phyloP scores from a whole-genome alignment of 1,284 basidiomycete genomes.

The Rhodotorula sp. region DNA sequence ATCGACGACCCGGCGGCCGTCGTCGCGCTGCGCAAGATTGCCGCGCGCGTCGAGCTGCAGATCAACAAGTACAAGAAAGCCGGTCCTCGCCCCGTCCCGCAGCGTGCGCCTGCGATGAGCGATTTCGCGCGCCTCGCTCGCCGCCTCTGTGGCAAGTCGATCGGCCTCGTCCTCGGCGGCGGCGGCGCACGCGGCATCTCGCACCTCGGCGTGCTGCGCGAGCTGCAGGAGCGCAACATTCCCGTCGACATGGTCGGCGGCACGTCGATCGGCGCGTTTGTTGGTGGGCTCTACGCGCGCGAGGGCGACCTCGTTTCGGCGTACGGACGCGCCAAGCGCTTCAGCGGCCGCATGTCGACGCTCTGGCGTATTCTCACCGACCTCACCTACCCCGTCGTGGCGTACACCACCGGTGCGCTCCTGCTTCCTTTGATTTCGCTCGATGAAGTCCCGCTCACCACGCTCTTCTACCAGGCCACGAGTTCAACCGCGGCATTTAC shows the following conservation, averaged over 20 bases:
- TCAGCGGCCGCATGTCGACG: slow-evolving; percentile 86
- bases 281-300: slow-evolving; percentile 94
- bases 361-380: slow-evolving; percentile 94
- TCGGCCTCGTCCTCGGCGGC: slow-evolving; percentile 92
- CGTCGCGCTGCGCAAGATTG: slow-evolving; percentile 71
- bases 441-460: neutral
- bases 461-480: slow-evolving; percentile 66
- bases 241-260: slow-evolving; percentile 82
- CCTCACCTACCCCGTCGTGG: slow-evolving; percentile 94
- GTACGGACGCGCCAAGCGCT: slow-evolving; percentile 83
- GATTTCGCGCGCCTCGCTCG: slow-evolving; percentile 93
- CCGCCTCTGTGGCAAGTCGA: slow-evolving; percentile 86
- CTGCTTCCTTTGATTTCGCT: no score
- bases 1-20: slow-evolving; percentile 84
- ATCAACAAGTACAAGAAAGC: slow-evolving; percentile 70
- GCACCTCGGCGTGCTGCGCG: slow-evolving; percentile 86
- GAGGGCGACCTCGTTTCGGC: slow-evolving; percentile 89
- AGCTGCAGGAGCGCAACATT: slow-evolving; percentile 86
- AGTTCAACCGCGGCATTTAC: slow-evolving; percentile 78
- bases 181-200: slow-evolving; percentile 94
- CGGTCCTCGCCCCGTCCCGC: slow-evolving; percentile 61
- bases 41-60: slow-evolving; percentile 83
- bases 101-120: slow-evolving; percentile 69
- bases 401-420: slow-evolving; percentile 84
- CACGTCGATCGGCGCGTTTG: slow-evolving; percentile 86